phyloP scores from a whole-genome alignment of 495 filamentous ascomycete species.

The Penicillium robsamsonii region DNA sequence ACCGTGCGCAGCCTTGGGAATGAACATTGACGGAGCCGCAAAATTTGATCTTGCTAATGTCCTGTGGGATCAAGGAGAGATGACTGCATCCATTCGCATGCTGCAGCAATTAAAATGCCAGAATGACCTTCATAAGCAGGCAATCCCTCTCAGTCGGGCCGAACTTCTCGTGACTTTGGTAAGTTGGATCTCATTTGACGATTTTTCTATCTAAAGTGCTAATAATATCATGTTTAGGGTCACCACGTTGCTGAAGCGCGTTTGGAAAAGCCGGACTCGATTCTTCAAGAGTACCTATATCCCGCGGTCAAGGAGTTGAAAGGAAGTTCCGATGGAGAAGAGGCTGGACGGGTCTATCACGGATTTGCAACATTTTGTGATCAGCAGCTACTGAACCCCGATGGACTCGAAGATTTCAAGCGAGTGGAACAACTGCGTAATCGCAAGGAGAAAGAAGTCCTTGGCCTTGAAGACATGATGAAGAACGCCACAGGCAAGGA shows the following conservation, averaged over 20 bases:
- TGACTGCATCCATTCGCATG: conserved; percentile 85
- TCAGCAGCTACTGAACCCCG: conserved; percentile 80
- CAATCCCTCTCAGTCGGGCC: conserved; percentile 69
- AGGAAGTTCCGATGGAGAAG: conserved; percentile 63
- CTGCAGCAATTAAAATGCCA: conserved; percentile 68
- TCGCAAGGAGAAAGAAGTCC: conserved; percentile 75
- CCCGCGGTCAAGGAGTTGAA: conserved; percentile 79
- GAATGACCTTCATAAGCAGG: conserved; percentile 64
- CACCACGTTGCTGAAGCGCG: conserved; percentile 87
- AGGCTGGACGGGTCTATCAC: conserved; percentile 86
- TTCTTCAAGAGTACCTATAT: conserved; percentile 78
- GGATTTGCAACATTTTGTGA: conserved; percentile 96
- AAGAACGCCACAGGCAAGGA: conserved; percentile 49
- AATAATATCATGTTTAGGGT: conserved; percentile 43
- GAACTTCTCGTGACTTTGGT: conserved; percentile 84
- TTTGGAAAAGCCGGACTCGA: conserved; percentile 87
- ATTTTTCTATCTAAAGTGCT: background rate
- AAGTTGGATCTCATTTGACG: conserved; percentile 19
- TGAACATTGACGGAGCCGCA: conserved; percentile 73
- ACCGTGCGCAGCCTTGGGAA: conserved; percentile 61
- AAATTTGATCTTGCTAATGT: conserved; percentile 81
- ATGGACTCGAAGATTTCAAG: conserved; percentile 78
- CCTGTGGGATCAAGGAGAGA: conserved; percentile 92
- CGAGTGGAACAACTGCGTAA: conserved; percentile 76
- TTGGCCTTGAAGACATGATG: conserved; percentile 60